Percentiles rank a stretch among this genome's conserved stretches.
These are phyloP conservation scores for Penicillium brevicompactum DNA, from an alignment of 2,329 filamentous ascomycete species.

Conservation along the genomic window DNA sequence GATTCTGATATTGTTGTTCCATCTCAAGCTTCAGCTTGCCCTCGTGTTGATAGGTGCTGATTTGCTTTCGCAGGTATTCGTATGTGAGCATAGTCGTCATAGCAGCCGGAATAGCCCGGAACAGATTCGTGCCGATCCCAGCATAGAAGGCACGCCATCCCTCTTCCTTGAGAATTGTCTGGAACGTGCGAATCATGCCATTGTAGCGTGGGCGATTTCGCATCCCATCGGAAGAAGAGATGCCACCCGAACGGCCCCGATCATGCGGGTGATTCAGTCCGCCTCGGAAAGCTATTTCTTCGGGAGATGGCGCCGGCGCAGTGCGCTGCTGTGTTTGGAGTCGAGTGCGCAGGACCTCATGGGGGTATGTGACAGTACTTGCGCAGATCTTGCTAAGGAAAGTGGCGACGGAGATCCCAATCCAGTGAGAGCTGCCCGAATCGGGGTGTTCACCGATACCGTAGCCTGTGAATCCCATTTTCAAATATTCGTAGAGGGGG, in stretches of 20 bases:
- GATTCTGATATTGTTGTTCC: conserved; percentile 17
- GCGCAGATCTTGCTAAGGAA: conserved; percentile 93
- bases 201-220: conserved; percentile 63
- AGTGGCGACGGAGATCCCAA: conserved; percentile 83
- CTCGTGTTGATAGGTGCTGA: conserved; percentile 58
- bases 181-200: conserved; percentile 79
- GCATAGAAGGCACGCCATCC: conserved; percentile 97
- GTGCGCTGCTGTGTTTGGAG: conserved; percentile 89
- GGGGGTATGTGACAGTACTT: conserved; percentile 93
- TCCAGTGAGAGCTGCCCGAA: conserved; percentile 68
- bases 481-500: conserved; percentile 91
- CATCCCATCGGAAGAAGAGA: conserved; percentile 60
- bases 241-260: conserved; percentile 46
- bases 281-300: conserved; percentile 54
- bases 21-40: conserved; percentile 39
- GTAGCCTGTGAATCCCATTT: conserved; percentile 84
- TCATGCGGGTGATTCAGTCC: conserved; percentile 44
- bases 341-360: conserved; percentile 91
- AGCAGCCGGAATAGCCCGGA: conserved; percentile 89
- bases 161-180: conserved; percentile 84
- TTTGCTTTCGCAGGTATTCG: conserved; percentile 68
- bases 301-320: conserved; percentile 46
- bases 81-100: conserved; percentile 98
- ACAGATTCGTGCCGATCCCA: conserved; percentile 96
- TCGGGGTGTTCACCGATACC: conserved; percentile 76